phyloP scores from a whole-genome alignment of 164 flowering plant genomes.

The Cinnamomum chago region DNA sequence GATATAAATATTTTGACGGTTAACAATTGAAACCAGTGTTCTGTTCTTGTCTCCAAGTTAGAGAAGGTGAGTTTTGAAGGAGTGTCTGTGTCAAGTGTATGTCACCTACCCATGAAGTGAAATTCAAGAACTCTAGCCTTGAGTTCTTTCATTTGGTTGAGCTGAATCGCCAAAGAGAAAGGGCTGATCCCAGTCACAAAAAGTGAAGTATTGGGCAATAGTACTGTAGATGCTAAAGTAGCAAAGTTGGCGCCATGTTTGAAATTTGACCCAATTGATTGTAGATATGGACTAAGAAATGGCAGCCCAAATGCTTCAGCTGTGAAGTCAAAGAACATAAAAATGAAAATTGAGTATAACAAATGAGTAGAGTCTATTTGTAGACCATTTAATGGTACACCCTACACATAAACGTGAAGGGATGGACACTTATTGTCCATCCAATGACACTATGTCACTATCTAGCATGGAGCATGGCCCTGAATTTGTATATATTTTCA shows the following conservation, averaged over 20 bases:
- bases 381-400: too few species aligned
- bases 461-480: too few species aligned
- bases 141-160: conserved; percentile 86
- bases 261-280: conserved; percentile 77
- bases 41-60: not conserved
- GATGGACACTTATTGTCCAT: too few species aligned
- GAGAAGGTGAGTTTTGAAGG: not conserved
- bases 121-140: conserved; percentile 43
- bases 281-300: conserved; percentile 79
- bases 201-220: conserved; percentile 70
- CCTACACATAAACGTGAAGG: too few species aligned
- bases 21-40: not conserved
- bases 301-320: conserved; percentile 84
- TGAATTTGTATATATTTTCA: too few species aligned
- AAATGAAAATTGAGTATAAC: too few species aligned
- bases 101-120: conserved; percentile 20
- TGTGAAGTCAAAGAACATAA: conserved; percentile 19
- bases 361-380: too few species aligned
- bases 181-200: conserved; percentile 89
- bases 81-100: not conserved
- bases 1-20: not conserved
- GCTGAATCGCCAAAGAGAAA: conserved; percentile 76
- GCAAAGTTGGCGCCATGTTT: conserved; percentile 86
- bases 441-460: too few species aligned
- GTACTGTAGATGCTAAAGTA: conserved; percentile 81